Base-by-base conservation (phyloP, 148 eudicot species). In the Cornus florida region DNA sequence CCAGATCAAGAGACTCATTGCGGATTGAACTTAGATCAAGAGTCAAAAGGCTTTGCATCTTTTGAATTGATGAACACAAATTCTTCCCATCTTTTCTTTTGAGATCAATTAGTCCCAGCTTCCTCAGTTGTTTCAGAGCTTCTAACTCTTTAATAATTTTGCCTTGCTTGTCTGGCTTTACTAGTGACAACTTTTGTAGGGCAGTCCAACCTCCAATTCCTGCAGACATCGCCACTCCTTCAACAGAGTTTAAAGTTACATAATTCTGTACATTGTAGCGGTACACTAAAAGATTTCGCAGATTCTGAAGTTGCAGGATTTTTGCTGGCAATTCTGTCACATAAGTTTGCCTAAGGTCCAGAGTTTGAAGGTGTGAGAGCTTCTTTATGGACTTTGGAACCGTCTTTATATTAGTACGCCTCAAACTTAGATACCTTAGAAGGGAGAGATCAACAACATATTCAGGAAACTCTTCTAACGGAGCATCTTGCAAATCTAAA, bases 401-500 rank as follows among this genome's bases (percentile, higher is more conserved):
- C 22, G 22, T 41, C 17, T 64, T 48, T 33, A 86, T 69, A 33
- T 43, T 35, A 2, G 85, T 86, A 62, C 39, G 41, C 59, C 85
- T 84, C 43, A 86, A 69, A 72, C 86, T 76, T 16, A 86, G 24
- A 72, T 86, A 86, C 66, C 77, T 80, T 53, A 86, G 67, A 22
- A 41, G 87, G 28, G 28, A 56, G 39, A 86, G 81, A 24, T 53
- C 17, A 48, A 75, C 22, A 22, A 80, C 22, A 62, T 32, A 67
- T 41, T 76, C 59, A 2, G 85, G 87, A 72, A 86, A 72, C 10
- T 71, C 22, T 16, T 79, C 39, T 3, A 81, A 9, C 24, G 79
- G 79, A 7, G 81, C 76, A 75, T 60, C 75, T n/a, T 76, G 74
- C 46, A 85, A 74, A 28, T 85, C 84, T 50, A 82, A 69, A 69